phyloP scores from a whole-genome alignment of 1,284 basidiomycete genomes.

The Bjerkandera adusta region DNA sequence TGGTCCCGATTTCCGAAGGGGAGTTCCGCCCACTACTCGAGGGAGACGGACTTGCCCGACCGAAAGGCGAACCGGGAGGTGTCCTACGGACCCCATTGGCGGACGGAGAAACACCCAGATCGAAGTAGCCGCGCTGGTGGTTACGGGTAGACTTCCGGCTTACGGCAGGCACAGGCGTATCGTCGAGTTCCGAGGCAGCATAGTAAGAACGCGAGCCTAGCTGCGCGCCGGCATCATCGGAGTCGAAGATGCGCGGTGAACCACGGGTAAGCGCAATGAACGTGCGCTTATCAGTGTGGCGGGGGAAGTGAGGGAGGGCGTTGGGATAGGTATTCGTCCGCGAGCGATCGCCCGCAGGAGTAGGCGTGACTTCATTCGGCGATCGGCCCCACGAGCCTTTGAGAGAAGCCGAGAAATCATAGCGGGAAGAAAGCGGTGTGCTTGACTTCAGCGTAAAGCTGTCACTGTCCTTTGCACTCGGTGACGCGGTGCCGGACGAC shows the following conservation, averaged over 20 bases:
- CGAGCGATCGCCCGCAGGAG: constrained; percentile 15
- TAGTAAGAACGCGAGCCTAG: constrained; percentile 8
- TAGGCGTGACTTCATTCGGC: constrained; percentile 25
- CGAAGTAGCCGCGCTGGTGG: constrained; percentile 31
- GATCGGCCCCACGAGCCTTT: constrained; percentile 42
- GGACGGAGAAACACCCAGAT: constrained; percentile 19
- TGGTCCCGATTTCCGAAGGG: constrained; percentile 1
- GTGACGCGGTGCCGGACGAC: constrained; percentile 9
- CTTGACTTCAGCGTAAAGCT: constrained; percentile 30
- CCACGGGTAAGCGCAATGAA: constrained; percentile 22
- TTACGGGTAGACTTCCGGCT: constrained; percentile 19
- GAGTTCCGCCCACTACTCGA: constrained; percentile 11
- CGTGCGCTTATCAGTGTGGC: constrained; percentile 31
- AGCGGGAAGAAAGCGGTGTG: constrained; percentile 45
- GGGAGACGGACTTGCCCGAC: constrained; percentile 8
- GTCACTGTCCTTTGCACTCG: constrained; percentile 13
- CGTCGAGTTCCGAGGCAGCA: constrained; percentile 20
- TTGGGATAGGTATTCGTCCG: constrained; percentile 39
- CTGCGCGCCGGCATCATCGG: constrained; percentile 17
- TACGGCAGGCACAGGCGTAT: constrained; percentile 22
- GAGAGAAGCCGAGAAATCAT: constrained; percentile 53
- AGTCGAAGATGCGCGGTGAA: constrained; percentile 26
- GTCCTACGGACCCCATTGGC: constrained; percentile 18
- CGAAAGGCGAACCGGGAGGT: constrained; percentile 25
- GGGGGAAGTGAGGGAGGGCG: constrained; percentile 23